Evolutionary conservation across 768 basidiomycete genomes (phyloP).

Genomic region (Chalciporus pseudorubinellus): DNA sequence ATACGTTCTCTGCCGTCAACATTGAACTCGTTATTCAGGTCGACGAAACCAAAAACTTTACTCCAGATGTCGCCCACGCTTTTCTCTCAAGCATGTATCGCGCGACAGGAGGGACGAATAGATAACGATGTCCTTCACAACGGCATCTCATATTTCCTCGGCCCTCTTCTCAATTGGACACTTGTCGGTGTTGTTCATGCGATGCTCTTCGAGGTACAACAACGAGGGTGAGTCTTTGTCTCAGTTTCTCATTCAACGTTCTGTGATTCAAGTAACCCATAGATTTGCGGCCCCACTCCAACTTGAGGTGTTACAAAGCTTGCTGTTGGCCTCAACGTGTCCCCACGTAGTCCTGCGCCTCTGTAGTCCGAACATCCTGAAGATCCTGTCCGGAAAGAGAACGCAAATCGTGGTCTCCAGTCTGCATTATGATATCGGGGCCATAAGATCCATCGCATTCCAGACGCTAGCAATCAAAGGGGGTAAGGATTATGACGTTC

Average conservation of each 20-base stretch:
- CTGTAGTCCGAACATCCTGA: constrained; percentile 56
- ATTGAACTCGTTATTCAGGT: constrained; percentile 39
- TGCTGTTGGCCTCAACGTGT: constrained; percentile 62
- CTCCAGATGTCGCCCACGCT: constrained; percentile 66
- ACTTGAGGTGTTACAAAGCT: constrained; percentile 62
- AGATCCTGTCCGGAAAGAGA: constrained; percentile 40
- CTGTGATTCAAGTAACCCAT: neutral
- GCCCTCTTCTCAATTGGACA: constrained; percentile 75
- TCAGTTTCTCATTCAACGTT: neutral
- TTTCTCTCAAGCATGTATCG: constrained; percentile 59
- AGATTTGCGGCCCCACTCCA: constrained; percentile 51
- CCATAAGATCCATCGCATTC: constrained; percentile 39
- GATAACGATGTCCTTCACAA: constrained; percentile 68
- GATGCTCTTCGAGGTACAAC: constrained; percentile 58
- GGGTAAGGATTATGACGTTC: constrained; percentile 30
- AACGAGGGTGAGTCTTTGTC: constrained; percentile 44
- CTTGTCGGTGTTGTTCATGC: constrained; percentile 69
- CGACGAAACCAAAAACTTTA: constrained; percentile 66
- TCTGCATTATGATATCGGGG: constrained; percentile 36
- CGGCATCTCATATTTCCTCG: constrained; percentile 75
- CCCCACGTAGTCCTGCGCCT: constrained; percentile 65
- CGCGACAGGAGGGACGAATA: constrained; percentile 49
- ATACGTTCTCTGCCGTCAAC: neutral
- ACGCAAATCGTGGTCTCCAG: constrained; percentile 30
- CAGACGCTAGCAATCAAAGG: constrained; percentile 38